Evolutionary conservation across 129 eudicot species (phyloP).

Genomic region (Sambucus nigra): DNA sequence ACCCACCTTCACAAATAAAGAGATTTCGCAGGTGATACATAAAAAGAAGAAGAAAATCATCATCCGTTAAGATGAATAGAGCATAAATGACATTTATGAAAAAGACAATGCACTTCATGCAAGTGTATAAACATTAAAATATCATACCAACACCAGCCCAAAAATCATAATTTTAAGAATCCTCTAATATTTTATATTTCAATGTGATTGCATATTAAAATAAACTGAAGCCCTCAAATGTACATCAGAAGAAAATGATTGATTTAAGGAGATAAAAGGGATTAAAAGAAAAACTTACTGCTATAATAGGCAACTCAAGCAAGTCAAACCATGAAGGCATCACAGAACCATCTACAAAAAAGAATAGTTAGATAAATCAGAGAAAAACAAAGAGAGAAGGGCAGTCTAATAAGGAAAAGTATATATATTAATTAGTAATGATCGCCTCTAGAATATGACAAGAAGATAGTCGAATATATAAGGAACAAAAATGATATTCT

Average conservation of each 20-base stretch:
- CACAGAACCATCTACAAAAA: conserved; percentile 71
- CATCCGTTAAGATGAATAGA: too few species aligned
- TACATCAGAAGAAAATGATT: not conserved
- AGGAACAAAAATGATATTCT: too few species aligned
- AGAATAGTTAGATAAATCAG: not conserved
- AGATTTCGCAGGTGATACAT: too few species aligned
- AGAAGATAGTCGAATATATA: not conserved
- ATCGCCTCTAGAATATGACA: not conserved
- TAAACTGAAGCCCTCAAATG: not conserved
- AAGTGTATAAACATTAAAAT: too few species aligned
- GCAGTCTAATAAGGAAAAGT: not conserved
- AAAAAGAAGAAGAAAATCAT: too few species aligned
- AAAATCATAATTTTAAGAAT: too few species aligned
- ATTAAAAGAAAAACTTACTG: conserved; percentile 42
- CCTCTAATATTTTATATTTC: too few species aligned
- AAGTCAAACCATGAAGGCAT: conserved; percentile 99
- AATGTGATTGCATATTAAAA: not conserved
- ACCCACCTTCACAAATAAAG: too few species aligned
- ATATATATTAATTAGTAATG: not conserved
- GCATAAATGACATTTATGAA: too few species aligned
- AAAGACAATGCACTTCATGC: too few species aligned
- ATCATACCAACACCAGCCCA: too few species aligned
- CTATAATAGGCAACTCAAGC: conserved; percentile 74
- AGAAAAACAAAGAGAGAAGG: not conserved
- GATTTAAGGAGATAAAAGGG: not conserved